Conservation (phyloP, 768 basidiomycete genomes). For the Antrodiella citrinella region DNA sequence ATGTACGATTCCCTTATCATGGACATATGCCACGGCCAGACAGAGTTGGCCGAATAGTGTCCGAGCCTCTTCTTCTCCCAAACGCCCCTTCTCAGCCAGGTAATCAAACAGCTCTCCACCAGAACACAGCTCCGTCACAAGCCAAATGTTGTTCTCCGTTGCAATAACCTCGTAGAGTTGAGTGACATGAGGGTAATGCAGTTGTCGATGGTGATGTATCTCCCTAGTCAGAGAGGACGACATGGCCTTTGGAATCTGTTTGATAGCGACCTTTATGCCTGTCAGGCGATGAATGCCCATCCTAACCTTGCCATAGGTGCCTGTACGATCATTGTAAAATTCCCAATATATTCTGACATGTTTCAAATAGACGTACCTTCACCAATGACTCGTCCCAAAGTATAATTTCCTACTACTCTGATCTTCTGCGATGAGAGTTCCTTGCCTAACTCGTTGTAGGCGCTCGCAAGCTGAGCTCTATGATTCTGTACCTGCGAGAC, state of each 20-base stretch:
- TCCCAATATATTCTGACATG: constrained; percentile 1
- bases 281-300: constrained; percentile 92
- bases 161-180: constrained; percentile 98
- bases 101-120: constrained; percentile 99
- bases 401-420: constrained; percentile 91
- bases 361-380: constrained; percentile 55
- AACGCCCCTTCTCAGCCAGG: constrained; percentile 86
- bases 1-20: constrained; percentile 90
- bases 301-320: constrained; percentile 92
- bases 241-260: constrained; percentile 94
- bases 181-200: constrained; percentile 93
- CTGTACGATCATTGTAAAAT: constrained; percentile 30
- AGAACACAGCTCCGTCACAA: constrained; percentile 92
- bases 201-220: constrained; percentile 95
- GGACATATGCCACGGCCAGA: constrained; percentile 88
- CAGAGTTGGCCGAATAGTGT: constrained; percentile 94
- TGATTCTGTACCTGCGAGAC: constrained; percentile 42
- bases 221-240: constrained; percentile 90
- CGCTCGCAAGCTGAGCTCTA: constrained; percentile 85
- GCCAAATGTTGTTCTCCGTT: constrained; percentile 93
- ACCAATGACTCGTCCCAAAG: constrained; percentile 87
- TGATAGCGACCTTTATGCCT: constrained; percentile 88
- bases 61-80: constrained; percentile 77
- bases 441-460: constrained; percentile 96
- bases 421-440: constrained; percentile 89